Evolutionary conservation across 805 yeast genomes (phyloP).

Genomic region (Yarrowia alimentaria): DNA sequence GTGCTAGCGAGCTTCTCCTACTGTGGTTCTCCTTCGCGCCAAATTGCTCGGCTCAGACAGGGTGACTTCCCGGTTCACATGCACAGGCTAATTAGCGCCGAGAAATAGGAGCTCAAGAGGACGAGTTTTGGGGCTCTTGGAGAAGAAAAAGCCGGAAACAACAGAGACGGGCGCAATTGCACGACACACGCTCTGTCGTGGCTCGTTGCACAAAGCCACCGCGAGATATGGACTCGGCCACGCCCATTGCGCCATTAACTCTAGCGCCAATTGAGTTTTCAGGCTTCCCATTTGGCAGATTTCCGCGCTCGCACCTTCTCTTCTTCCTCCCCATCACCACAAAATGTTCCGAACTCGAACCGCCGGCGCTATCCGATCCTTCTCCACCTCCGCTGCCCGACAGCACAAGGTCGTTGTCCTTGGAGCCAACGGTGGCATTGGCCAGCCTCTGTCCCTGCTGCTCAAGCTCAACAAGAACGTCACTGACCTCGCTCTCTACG

Average conservation of each 20-base stretch:
- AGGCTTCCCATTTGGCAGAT: slow-evolving; percentile 15
- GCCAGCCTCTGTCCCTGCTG: slow-evolving; percentile 84
- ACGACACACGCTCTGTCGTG: too few species aligned
- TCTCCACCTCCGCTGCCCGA: slow-evolving; percentile 28
- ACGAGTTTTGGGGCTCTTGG: too few species aligned
- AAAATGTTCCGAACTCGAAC: slow-evolving; percentile 26
- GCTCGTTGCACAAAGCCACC: too few species aligned
- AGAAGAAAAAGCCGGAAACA: too few species aligned
- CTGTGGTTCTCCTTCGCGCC: too few species aligned
- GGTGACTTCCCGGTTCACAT: too few species aligned
- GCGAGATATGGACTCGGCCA: too few species aligned
- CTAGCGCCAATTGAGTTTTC: not conserved
- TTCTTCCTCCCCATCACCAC: not conserved
- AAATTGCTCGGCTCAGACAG: too few species aligned
- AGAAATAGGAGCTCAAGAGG: too few species aligned
- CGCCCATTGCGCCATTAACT: slow-evolving; percentile 15
- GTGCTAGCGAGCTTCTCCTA: too few species aligned
- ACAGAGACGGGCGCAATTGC: too few species aligned
- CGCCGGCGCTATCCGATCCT: slow-evolving; percentile 25
- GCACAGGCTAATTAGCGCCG: too few species aligned
- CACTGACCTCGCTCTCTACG: slow-evolving; percentile 71
- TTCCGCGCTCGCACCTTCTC: not conserved
- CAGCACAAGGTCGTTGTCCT: slow-evolving; percentile 50
- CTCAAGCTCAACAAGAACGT: slow-evolving; percentile 66
- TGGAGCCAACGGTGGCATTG: slow-evolving; percentile 94